phyloP scores from a whole-genome alignment of 2,329 filamentous ascomycete species.

The Phaeophleospora eucalypticola region DNA sequence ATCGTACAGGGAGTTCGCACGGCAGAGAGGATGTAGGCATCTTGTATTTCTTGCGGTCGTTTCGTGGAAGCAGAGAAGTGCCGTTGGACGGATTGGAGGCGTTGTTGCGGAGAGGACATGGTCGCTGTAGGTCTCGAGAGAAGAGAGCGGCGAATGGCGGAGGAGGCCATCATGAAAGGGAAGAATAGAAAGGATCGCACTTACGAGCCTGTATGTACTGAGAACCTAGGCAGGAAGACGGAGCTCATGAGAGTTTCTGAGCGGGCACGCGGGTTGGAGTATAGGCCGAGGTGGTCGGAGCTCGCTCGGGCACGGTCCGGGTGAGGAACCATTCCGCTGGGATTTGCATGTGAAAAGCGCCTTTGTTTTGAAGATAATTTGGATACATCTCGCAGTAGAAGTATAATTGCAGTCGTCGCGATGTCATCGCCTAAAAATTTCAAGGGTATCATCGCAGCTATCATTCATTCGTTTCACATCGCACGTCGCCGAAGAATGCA shows the following conservation, averaged over 20 bases:
- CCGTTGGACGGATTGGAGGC: slow-evolving; percentile 26
- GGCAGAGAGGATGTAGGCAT: slow-evolving; percentile 91
- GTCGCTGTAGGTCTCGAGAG: slow-evolving; percentile 18
- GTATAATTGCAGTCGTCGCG: too few species aligned
- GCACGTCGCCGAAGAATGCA: too few species aligned
- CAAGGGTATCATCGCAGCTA: too few species aligned
- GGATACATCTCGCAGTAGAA: too few species aligned
- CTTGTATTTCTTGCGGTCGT: slow-evolving; percentile 65
- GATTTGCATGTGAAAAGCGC: too few species aligned
- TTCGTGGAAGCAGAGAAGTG: slow-evolving; percentile 50
- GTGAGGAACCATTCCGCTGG: too few species aligned
- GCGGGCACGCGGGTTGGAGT: background rate
- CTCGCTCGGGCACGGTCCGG: too few species aligned
- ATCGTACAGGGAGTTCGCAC: slow-evolving; percentile 86
- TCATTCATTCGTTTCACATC: too few species aligned
- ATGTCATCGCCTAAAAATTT: too few species aligned
- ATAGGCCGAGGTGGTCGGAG: too few species aligned
- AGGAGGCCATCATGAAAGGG: slow-evolving; percentile 17
- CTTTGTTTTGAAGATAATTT: too few species aligned
- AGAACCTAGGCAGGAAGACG: background rate
- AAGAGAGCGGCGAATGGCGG: slow-evolving; percentile 23
- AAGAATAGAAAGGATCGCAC: background rate
- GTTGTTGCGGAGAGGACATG: slow-evolving; percentile 25
- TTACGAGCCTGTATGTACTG: background rate
- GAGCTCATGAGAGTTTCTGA: background rate